These are phyloP conservation scores for Cladorrhinum samala DNA, from an alignment of 495 filamentous ascomycete genomes.

Conservation along the genomic window DNA sequence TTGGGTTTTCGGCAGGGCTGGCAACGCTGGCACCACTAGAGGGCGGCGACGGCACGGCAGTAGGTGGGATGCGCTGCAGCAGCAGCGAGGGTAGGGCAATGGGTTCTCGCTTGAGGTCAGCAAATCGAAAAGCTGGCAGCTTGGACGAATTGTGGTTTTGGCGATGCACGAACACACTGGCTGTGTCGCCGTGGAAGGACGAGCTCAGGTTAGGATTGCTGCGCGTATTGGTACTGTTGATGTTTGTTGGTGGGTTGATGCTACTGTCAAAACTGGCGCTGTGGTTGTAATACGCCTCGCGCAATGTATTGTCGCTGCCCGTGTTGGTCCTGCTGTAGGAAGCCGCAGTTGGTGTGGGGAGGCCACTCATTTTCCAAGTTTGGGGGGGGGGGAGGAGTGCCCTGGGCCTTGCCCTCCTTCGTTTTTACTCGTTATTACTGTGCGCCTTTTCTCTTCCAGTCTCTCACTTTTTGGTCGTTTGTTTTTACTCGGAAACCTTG, in stretches of 20 bases:
- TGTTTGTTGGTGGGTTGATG: constrained; percentile 2
- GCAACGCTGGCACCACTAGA: not conserved
- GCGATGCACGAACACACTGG: constrained; percentile 36
- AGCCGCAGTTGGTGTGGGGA: constrained; percentile 5
- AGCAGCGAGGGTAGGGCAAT: constrained; percentile 31
- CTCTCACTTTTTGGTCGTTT: not conserved
- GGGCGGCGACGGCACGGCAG: constrained; percentile 16
- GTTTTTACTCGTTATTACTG: no score
- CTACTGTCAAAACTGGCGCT: not conserved
- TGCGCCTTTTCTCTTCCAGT: not conserved
- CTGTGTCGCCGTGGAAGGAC: constrained; percentile 17
- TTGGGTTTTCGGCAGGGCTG: constrained; percentile 14
- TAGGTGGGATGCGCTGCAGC: constrained; percentile 29
- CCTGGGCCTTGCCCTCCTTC: no score
- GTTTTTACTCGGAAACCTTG: not conserved
- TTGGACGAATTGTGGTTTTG: constrained; percentile 46
- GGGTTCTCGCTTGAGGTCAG: constrained; percentile 40
- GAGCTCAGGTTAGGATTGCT: constrained; percentile 8
- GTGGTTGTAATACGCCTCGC: not conserved
- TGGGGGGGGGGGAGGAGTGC: no score
- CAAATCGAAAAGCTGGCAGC: constrained; percentile 44
- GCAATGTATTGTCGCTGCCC: not conserved
- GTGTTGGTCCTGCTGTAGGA: constrained; percentile 10
- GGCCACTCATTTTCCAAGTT: constrained; percentile 10
- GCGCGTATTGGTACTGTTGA: constrained; percentile 12